Percentiles rank a stretch among this genome's conserved stretches.
Conservation (phyloP, 345 rosid species). For the Nasturtium officinale region DNA sequence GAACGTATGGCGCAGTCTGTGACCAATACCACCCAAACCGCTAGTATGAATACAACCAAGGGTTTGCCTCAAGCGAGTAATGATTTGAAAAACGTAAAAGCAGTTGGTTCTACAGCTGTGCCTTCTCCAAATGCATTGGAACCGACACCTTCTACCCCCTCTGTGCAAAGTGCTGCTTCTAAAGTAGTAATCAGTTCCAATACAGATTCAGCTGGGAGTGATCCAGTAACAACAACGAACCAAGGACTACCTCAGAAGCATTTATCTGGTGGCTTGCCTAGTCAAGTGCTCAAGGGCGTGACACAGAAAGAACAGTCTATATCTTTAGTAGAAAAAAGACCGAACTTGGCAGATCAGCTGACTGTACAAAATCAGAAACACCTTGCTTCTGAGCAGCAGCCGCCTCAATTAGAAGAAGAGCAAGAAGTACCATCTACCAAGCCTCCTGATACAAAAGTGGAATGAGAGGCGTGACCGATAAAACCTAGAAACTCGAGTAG, state of each 20-base stretch:
- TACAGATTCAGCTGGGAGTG: constrained; percentile 55
- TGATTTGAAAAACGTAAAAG: constrained; percentile 50
- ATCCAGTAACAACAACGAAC: constrained; percentile 52
- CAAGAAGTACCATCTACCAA: constrained; percentile 62
- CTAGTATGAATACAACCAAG: constrained; percentile 42
- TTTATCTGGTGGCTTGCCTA: constrained; percentile 59
- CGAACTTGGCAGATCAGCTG: constrained; percentile 58
- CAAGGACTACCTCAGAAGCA: constrained; percentile 67
- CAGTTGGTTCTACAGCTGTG: constrained; percentile 49
- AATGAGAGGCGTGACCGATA: constrained; percentile 54
- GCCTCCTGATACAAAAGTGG: constrained; percentile 67
- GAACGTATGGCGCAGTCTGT: constrained; percentile 54
- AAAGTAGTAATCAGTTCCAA: constrained; percentile 56
- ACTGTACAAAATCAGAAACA: constrained; percentile 65
- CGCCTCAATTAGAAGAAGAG: constrained; percentile 51
- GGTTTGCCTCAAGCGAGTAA: constrained; percentile 48
- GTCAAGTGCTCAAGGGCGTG: constrained; percentile 50
- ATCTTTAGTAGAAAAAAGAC: constrained; percentile 54
- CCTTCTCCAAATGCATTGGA: constrained; percentile 67
- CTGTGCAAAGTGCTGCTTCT: constrained; percentile 46
- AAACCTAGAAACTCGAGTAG: constrained; percentile 52
- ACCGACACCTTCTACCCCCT: constrained; percentile 50
- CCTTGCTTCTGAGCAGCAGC: constrained; percentile 44
- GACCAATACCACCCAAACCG: constrained; percentile 48
- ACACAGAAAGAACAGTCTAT: constrained; percentile 58